Conservation (phyloP, 2,329 filamentous ascomycete species). For the Cytospora chrysosperma region DNA sequence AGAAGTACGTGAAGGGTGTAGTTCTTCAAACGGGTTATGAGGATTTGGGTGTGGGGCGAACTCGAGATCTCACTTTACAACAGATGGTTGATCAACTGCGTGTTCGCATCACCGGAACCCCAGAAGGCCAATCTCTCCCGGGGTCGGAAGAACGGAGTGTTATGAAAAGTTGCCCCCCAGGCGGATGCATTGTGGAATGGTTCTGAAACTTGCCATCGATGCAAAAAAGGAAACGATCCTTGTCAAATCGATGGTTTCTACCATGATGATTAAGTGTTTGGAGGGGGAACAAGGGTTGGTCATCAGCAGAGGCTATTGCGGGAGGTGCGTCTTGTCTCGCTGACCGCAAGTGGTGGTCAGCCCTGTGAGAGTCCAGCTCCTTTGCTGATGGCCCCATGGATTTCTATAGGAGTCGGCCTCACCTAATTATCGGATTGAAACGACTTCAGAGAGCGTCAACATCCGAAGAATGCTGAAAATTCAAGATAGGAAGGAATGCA, state of each 20-base stretch:
- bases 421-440: background rate
- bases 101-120: background rate
- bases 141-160: background rate
- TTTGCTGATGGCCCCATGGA: conserved; percentile 11
- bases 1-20: background rate
- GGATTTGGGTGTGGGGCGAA: conserved; percentile 3
- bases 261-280: background rate
- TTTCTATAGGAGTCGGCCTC: conserved; percentile 3
- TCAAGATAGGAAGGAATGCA: conserved; percentile 12
- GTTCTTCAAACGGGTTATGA: background rate
- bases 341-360: conserved; percentile 16
- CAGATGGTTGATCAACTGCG: background rate
- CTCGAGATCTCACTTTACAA: background rate
- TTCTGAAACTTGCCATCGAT: background rate
- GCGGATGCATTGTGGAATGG: background rate
- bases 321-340: conserved; percentile 18
- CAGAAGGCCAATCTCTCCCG: background rate
- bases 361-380: conserved; percentile 1
- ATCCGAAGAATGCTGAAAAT: background rate
- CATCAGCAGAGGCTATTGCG: background rate
- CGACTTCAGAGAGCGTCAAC: background rate
- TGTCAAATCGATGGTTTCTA: background rate
- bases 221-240: background rate
- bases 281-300: background rate
- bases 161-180: background rate